Percentiles rank a stretch among this genome's conserved stretches.
phyloP scores from a whole-genome alignment of 1,284 basidiomycete species.

The Trichosporon coremiiforme region DNA sequence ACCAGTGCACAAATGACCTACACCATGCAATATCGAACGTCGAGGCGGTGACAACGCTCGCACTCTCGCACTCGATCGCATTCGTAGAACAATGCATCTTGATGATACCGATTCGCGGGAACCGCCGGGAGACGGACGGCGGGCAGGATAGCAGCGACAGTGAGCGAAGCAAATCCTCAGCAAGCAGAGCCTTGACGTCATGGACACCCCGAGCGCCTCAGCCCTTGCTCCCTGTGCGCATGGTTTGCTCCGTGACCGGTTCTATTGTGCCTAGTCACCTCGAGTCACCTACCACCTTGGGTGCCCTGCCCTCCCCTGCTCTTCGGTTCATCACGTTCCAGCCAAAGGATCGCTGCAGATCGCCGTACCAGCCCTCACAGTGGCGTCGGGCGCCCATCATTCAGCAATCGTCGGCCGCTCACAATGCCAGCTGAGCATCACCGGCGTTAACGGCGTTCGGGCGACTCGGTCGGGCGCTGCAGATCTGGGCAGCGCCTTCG shows the following conservation, averaged over 20 bases:
- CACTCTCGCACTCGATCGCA: no score
- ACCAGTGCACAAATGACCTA: no score
- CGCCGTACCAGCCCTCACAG: not conserved
- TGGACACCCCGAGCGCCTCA: not conserved
- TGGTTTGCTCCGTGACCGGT: not conserved
- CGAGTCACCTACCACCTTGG: not conserved
- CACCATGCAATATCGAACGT: no score
- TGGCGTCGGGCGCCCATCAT: no score
- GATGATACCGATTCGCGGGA: no score
- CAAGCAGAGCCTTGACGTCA: not conserved
- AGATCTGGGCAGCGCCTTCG: not conserved
- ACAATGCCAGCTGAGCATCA: no score
- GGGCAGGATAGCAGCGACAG: not conserved
- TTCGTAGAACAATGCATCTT: no score
- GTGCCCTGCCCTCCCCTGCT: no score
- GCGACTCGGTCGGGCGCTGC: not conserved
- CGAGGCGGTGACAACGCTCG: no score
- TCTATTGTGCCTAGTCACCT: not conserved
- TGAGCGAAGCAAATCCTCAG: not conserved
- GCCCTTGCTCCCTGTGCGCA: not conserved
- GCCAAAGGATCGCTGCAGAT: not conserved
- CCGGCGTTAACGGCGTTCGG: not conserved
- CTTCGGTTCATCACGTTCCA: no score
- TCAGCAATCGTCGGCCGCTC: not conserved
- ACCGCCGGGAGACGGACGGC: no score